Percentiles rank a stretch among this genome's conserved stretches.
Conservation (phyloP, 345 rosid genomes). For the Raphanus sativus region DNA sequence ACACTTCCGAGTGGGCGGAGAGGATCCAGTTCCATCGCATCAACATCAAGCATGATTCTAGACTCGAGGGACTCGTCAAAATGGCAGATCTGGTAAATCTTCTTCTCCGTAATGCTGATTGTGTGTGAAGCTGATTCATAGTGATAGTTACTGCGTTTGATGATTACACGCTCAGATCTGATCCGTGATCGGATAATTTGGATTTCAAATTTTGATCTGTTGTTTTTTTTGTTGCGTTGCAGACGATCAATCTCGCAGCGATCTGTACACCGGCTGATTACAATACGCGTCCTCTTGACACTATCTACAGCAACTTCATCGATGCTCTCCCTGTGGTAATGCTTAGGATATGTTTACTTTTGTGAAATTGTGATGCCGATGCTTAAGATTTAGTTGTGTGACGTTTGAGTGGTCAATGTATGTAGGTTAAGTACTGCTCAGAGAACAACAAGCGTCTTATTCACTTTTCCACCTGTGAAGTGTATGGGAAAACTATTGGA, state of each 20-base stretch:
- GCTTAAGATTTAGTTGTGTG: neutral
- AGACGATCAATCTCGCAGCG: constrained; percentile 99
- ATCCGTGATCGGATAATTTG: neutral
- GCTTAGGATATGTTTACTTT: constrained; percentile 1
- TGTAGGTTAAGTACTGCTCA: constrained; percentile 93
- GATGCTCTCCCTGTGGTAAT: constrained; percentile 99
- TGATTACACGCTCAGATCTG: constrained; percentile 35
- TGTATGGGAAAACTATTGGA: constrained; percentile 97
- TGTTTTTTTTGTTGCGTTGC: constrained; percentile 14
- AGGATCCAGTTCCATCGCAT: constrained; percentile 98
- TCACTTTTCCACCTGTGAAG: constrained; percentile 99
- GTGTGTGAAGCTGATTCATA: neutral
- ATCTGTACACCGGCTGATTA: constrained; percentile 99
- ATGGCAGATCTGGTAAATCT: constrained; percentile 89
- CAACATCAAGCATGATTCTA: constrained; percentile 91
- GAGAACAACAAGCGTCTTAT: constrained; percentile 97
- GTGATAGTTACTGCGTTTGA: neutral
- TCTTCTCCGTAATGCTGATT: neutral
- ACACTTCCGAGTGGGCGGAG: constrained; percentile 47
- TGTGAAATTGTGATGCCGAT: neutral
- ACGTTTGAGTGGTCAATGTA: constrained; percentile 37
- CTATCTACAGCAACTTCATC: constrained; percentile 97
- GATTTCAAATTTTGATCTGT: neutral
- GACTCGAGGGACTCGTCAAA: constrained; percentile 92
- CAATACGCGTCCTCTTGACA: constrained; percentile 97